Percentiles rank a stretch among this genome's conserved stretches.
phyloP scores from a whole-genome alignment of 1,284 basidiomycete species.

The Sporisorium scitamineum region DNA sequence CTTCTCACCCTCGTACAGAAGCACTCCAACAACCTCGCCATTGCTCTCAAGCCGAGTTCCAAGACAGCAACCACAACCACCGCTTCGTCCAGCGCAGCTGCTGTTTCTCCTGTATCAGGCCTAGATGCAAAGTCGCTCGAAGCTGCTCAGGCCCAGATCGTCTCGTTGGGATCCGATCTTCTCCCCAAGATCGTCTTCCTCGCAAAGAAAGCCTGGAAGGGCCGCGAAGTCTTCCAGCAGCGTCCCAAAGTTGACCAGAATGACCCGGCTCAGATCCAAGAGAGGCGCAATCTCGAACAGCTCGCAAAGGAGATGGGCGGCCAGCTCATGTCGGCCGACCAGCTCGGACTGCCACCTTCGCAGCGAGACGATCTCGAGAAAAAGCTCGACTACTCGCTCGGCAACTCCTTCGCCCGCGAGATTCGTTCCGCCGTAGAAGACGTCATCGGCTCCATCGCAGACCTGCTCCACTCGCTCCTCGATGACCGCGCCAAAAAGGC shows the following conservation, averaged over 20 bases:
- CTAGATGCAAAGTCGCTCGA: conserved; percentile 54
- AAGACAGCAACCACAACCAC: conserved; percentile 13
- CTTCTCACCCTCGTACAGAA: conserved; percentile 53
- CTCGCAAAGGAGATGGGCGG: conserved; percentile 52
- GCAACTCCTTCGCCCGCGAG: conserved; percentile 52
- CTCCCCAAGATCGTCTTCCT: conserved; percentile 61
- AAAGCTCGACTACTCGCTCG: conserved; percentile 45
- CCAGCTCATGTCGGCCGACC: conserved; percentile 52
- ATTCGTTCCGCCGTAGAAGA: conserved; percentile 46
- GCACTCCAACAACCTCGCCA: conserved; percentile 51
- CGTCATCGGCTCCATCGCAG: conserved; percentile 50
- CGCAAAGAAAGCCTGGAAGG: conserved; percentile 58
- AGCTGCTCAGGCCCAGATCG: conserved; percentile 52
- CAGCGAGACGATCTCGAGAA: conserved; percentile 35
- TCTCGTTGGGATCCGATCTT: conserved; percentile 50
- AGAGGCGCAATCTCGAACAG: conserved; percentile 43
- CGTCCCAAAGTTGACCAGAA: conserved; percentile 14
- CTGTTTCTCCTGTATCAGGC: conserved; percentile 46
- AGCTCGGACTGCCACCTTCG: conserved; percentile 41
- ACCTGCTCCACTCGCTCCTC: conserved; percentile 60
- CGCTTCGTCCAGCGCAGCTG: background rate
- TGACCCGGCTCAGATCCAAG: conserved; percentile 29
- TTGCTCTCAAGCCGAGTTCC: conserved; percentile 53
- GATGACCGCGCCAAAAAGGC: conserved; percentile 50
- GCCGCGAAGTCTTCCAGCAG: conserved; percentile 47